Evolutionary conservation across 2,329 filamentous ascomycete species (phyloP).

Genomic region (Diaporthe longicolla): DNA sequence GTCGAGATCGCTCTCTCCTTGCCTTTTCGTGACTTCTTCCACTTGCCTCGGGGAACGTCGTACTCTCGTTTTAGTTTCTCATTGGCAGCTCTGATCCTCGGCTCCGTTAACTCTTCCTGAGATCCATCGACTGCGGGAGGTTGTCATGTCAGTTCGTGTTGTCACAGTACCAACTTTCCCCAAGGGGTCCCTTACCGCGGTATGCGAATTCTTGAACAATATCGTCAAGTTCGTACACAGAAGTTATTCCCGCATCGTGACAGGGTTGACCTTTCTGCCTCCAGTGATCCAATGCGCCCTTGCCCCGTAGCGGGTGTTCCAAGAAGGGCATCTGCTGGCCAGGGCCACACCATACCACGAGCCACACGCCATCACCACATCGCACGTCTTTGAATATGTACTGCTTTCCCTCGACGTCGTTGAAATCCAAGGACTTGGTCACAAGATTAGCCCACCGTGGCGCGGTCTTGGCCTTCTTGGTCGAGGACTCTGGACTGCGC

Average conservation of each 20-base stretch:
- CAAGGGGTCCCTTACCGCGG: slow-evolving; percentile 2
- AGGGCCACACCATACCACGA: slow-evolving; percentile 11
- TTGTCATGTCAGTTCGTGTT: background rate
- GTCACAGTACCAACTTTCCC: background rate
- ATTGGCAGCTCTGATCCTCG: background rate
- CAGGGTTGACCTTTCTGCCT: background rate
- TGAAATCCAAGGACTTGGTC: background rate
- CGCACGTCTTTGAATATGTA: slow-evolving; percentile 30
- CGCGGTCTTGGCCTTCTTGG: slow-evolving; percentile 9
- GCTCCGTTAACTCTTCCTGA: background rate
- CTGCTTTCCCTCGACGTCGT: slow-evolving; percentile 2
- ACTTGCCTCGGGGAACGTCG: background rate
- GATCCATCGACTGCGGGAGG: background rate
- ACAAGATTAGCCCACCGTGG: background rate
- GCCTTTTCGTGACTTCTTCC: slow-evolving; percentile 4
- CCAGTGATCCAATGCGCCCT: slow-evolving; percentile 13
- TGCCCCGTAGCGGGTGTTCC: background rate
- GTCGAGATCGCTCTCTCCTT: slow-evolving; percentile 9
- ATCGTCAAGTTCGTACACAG: background rate
- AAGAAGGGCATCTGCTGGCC: background rate
- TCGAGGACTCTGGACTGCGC: background rate
- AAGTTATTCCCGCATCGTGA: background rate
- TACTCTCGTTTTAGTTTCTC: background rate
- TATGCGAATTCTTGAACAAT: slow-evolving; percentile 8
- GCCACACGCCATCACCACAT: slow-evolving; percentile 7